phyloP scores from a whole-genome alignment of 495 filamentous ascomycete genomes.

The Mytilinidion resinicola region DNA sequence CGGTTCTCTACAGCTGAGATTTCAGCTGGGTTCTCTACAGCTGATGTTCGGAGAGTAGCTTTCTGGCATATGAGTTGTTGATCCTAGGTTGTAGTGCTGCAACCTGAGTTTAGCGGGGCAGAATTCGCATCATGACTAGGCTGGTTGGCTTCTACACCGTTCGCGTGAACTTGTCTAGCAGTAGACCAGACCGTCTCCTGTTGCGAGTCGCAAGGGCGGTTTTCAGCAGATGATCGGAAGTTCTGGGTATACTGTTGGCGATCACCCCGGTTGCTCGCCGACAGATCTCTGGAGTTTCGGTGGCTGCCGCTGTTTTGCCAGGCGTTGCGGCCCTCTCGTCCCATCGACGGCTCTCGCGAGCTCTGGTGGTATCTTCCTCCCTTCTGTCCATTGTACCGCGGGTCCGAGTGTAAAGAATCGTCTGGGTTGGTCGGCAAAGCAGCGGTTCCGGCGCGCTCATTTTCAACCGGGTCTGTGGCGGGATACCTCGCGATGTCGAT shows the following conservation, averaged over 20 bases:
- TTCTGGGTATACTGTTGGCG: conserved; percentile 45
- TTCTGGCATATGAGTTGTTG: too few species aligned
- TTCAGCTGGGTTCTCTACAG: too few species aligned
- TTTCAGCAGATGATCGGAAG: conserved; percentile 40
- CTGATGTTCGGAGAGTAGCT: too few species aligned
- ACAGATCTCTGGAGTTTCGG: conserved; percentile 49
- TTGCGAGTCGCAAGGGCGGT: conserved; percentile 36
- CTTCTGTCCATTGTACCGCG: not conserved
- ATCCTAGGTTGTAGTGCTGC: too few species aligned
- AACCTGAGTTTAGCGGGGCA: not conserved
- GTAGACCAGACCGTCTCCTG: conserved; percentile 13
- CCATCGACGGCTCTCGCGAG: conserved; percentile 58
- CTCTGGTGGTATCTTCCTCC: conserved; percentile 24
- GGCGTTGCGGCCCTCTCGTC: conserved; percentile 7
- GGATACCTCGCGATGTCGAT: too few species aligned
- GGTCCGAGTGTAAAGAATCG: too few species aligned
- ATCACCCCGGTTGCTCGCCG: conserved; percentile 56
- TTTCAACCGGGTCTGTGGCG: too few species aligned
- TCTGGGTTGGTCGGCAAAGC: too few species aligned
- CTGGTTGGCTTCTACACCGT: not conserved
- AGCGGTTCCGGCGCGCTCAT: too few species aligned
- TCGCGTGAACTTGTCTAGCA: not conserved
- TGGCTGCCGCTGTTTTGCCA: not conserved
- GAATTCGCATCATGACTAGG: not conserved
- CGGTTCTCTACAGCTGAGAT: too few species aligned